Evolutionary conservation across 1,284 basidiomycete genomes (phyloP), one percentile per base, ranked within the genome.

Genomic region (Cutaneotrichosporon cutaneum): DNA sequence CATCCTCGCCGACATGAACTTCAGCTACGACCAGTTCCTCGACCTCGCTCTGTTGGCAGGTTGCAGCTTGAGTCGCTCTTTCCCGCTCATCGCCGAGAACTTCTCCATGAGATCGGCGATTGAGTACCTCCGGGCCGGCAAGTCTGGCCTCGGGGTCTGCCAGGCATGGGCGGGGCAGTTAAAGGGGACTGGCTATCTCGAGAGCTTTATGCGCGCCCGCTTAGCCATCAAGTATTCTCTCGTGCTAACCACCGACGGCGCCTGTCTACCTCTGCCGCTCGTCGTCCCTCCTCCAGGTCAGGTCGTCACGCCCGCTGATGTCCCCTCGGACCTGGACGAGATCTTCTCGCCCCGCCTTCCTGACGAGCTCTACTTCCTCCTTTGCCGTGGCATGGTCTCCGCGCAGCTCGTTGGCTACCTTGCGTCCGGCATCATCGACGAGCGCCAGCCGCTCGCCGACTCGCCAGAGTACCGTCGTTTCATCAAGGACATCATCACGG

Each of bases 291-390:
- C 80, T 1, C 81, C 81, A 18, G 62, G 70, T 62, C 74, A 68
- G 45, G 77, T 76, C 50, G 69, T 88, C 53, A 91, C 90, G 0
- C 85, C 89, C 0, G 87, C 88, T 26, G 95, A 98, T 70, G 87
- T 99, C 39, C 95, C 95, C 1, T 79, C 82, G 48, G 95, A 99
- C 80, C 82, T 99, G 42, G 90, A 96, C 75, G 94, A 97, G 57
- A 90, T 99, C 67, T 99, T 98, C 81, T 96, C 94, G 3, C 85
- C 91, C 76, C 89, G 93, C 39, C 84, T 99, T 18, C 95, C 96
- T 0, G 95, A 99, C 79, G 94, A 99, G 76, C 85, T 98, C 61
- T 98, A 95, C 82, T 95, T 90, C 79, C 95, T 97, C 77, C 85
- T 99, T 62, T 97, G 94, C 52, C 87, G 93, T 18, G 95, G 95